These are phyloP conservation scores for Yamadazyma aaseri DNA, from an alignment of 1,139 yeast genomes.

Conservation along the genomic window DNA sequence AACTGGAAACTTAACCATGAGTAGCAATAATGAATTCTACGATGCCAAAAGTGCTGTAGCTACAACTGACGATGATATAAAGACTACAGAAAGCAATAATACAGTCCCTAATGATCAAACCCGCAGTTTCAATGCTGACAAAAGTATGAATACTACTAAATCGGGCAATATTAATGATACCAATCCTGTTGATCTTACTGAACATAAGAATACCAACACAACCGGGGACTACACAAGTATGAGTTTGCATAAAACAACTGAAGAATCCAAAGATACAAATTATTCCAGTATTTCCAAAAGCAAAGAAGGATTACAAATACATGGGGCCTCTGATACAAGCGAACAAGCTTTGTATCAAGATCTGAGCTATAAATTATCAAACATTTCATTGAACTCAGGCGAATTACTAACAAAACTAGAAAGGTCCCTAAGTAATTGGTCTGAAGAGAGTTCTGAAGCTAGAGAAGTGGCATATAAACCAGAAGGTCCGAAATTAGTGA, in stretches of 20 bases:
- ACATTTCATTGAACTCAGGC: slow-evolving; percentile 24
- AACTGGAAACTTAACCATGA: background rate
- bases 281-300: background rate
- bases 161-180: no score
- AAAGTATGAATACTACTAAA: background rate
- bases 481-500: slow-evolving; percentile 11
- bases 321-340: slow-evolving; percentile 2
- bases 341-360: slow-evolving; percentile 9
- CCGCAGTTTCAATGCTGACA: no score
- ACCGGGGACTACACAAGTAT: background rate
- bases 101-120: no score
- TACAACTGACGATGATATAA: no score
- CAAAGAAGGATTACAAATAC: no score
- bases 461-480: background rate
- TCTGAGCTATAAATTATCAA: slow-evolving; percentile 6
- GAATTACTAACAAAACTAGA: slow-evolving; percentile 35
- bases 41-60: no score
- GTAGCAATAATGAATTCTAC: background rate
- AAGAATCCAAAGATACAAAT: background rate
- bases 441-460: slow-evolving; percentile 8
- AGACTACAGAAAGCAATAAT: no score
- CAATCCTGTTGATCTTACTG: no score
- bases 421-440: slow-evolving; percentile 14
- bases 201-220: no score
- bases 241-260: background rate